Evolutionary conservation across 108 stramenopile species (phyloP), one percentile per base, ranked within the genome.

Genomic region (Conticribra guillardii): DNA sequence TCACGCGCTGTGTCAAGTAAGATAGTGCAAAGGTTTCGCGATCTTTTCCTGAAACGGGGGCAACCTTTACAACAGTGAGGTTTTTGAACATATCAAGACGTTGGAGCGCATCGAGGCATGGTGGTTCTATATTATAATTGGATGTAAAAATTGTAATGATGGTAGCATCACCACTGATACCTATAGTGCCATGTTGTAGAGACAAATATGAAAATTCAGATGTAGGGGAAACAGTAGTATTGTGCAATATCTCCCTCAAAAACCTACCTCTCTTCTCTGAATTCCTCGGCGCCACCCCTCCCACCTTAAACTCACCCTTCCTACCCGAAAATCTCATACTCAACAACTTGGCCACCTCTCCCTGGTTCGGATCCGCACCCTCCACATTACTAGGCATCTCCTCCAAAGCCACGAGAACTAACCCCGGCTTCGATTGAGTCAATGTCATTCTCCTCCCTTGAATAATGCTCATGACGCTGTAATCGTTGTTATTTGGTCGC

Each of bases 401-500:
- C 76, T 90, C 89, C 46, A 90, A 54, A 56, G 70, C 64, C 37
- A 90, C 67, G 2, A 87, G 71, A 9, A 90, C 89, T 46, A 87
- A 54, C 0, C 89, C 89, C 14, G 86, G 89, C 72, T 90, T 87
- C n/a, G 46, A 60, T 50, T 90, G 89, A 33, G 72, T 79, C 73
- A 84, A 68, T 11, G 86, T 82, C 83, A 82, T 82, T 3, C 85
- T 68, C 28, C 89, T 72, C 32, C 82, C 79, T 66, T 87, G 89
- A 67, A 91, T 86, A 73, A 91, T 87, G 41, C 85, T 84, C 89
- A 91, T 91, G n/a, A 87, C 70, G 24, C 71, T 73, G 24, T 87
- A 54, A 67, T 91, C 87, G 52, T 91, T 91, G 65, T 91, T 91
- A 85, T 91, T 91, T 7, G 89, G 89, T 15, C 89, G 82, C 11